Evolutionary conservation across 2,329 filamentous ascomycete species (phyloP).

Genomic region (Alternaria solani): DNA sequence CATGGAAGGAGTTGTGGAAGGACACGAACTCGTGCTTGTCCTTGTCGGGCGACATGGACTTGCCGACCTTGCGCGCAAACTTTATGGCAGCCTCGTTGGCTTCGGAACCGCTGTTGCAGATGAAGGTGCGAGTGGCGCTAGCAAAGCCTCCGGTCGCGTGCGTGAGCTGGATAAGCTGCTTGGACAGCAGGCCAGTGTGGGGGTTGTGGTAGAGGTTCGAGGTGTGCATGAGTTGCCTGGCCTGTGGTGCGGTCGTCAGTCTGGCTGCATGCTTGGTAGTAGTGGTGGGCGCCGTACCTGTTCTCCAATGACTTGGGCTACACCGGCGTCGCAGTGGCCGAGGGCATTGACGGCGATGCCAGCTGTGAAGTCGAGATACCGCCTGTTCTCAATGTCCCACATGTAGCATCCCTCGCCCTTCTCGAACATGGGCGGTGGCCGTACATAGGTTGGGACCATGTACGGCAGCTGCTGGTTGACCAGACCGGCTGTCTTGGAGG

Average conservation of each 20-base stretch:
- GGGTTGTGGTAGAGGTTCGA: conserved; percentile 98
- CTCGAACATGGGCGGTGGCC: conserved; percentile 88
- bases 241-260: conserved; percentile 42
- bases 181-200: conserved; percentile 89
- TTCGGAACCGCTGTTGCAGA: conserved; percentile 96
- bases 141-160: conserved; percentile 81
- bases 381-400: conserved; percentile 87
- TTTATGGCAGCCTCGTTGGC: conserved; percentile 98
- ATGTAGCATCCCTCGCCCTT: conserved; percentile 86
- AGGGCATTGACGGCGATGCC: conserved; percentile 95
- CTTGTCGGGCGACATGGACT: conserved; percentile 73
- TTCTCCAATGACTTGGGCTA: conserved; percentile 76
- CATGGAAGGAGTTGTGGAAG: conserved; percentile 93
- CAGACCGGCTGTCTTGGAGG: conserved; percentile 77
- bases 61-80: conserved; percentile 91
- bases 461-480: conserved; percentile 79
- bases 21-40: conserved; percentile 85
- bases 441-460: conserved; percentile 96
- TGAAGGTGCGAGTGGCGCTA: conserved; percentile 79
- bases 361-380: conserved; percentile 93
- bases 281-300: conserved; percentile 62
- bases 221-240: conserved; percentile 80
- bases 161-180: conserved; percentile 84
- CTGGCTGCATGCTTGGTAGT: not conserved
- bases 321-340: conserved; percentile 85